Evolutionary conservation across 2,329 filamentous ascomycete genomes (phyloP), one percentile per base, ranked within the genome.

Genomic region (Capronia coronata): DNA sequence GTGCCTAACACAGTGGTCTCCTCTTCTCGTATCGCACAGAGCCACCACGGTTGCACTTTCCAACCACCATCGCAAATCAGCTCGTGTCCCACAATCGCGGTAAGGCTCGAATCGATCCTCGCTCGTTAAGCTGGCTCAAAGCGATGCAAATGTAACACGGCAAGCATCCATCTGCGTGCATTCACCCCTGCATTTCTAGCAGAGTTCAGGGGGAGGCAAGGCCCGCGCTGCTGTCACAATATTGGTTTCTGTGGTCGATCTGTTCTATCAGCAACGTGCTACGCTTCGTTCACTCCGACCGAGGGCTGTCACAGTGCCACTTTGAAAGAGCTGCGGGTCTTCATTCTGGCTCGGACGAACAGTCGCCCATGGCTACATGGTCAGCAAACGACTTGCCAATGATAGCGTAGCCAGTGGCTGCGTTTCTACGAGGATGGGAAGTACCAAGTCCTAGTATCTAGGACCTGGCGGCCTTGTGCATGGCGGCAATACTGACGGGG

Each of bases 41-140:
- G 29, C 29, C n/a, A 32, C 7, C n/a, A n/a, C 29, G 29, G 35
- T 38, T 38, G 16, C 10, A 38, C 35, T 7, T 14, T 7, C 9
- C 4, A 19, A 19, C 9, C 6, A 7, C 4, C 35, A 40, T 21
- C 34, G 34, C 47, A 30, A 40, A 45, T 40, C 32, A 35, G 39
- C 19, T 23, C 41, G 16, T 18, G 23, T 44, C 21, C 42, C 39
- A 29, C 29, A 22, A 34, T 35, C 40, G 23, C 39, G 25, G 34
- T 18, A 49, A 45, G 47, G 42, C 47, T 49, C 41, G 47, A 37
- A 40, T 49, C 47, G 41, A 35, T 34, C 32, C 41, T 49, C 47
- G 47, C 47, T 49, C 43, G 47, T 40, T 34, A 29, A 32, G 29
- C 29, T 32, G 29, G n/a, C 29, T 11, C 7, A 32, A 32, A 32